Evolutionary conservation across 176 grass and related monocot species (phyloP), one percentile per base, ranked within the genome.

Genomic region (Rhynchospora breviuscula): DNA sequence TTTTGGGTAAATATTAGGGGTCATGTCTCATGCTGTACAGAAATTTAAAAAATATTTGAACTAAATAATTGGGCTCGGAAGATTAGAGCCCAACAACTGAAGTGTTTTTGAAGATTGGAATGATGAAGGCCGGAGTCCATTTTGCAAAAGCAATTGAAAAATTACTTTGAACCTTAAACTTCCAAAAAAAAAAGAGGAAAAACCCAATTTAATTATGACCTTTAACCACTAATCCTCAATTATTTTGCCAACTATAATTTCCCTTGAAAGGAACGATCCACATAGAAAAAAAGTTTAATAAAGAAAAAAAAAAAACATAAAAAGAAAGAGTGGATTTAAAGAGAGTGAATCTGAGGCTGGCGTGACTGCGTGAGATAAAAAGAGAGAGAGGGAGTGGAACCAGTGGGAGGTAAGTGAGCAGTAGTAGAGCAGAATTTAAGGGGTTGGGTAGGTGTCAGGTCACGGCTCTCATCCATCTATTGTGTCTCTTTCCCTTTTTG

Each of bases 381-480:
- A 62, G 8, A 21, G 59, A 62, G 19, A 62, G 59, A 69, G 66
- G 15, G 43, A 82, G 25, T 10, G 17, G 58, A 67, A 82, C 60
- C 44, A 82, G 59, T 52, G 62, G 18, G 79, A 81, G 79, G 79
- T 82, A 82, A 82, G 79, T 82, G 59, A 82, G 62, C 61, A 67
- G 80, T 82, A 66, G 31, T 23, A 65, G 18, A 66, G 80, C 80
- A 82, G 61, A 82, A 65, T 67, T 82, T 52, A 33, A 54, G 80
- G 80, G 62, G 62, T 82, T 82, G 80, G 63, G 80, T 82, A 68
- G 80, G 80, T 82, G 63, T 82, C 22, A 82, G 62, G 80, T 82
- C 80, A 82, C 47, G 6, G 80, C 62, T 40, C 79, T 82, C 61
- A 63, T 66, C 80, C 80, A 82, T 68, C 80, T 82, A 52, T 82